These are phyloP conservation scores for Chenopodium quinoa DNA, from an alignment of 148 eudicot genomes.

Conservation along the genomic window DNA sequence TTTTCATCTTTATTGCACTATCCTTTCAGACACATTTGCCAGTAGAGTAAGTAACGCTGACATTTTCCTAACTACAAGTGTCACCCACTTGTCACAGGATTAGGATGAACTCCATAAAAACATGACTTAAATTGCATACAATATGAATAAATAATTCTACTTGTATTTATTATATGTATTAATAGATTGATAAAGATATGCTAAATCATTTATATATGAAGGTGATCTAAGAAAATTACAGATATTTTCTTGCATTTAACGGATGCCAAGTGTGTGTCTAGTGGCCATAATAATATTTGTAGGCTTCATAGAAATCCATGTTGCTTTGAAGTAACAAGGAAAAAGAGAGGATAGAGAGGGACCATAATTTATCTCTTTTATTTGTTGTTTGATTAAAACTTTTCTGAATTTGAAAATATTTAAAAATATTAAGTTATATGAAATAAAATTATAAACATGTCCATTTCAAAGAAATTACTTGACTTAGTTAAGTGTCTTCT, in stretches of 20 bases:
- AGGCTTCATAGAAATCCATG: constrained; percentile 6
- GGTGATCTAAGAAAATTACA: constrained; percentile 7
- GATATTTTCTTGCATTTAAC: neutral
- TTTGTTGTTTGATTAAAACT: neutral
- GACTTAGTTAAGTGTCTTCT: too few species aligned
- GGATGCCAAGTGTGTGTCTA: constrained; percentile 13
- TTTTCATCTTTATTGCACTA: constrained; percentile 9
- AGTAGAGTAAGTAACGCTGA: constrained; percentile 28
- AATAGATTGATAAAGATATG: constrained; percentile 9
- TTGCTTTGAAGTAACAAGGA: constrained; percentile 15
- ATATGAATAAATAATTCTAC: neutral
- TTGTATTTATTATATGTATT: neutral
- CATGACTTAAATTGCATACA: neutral
- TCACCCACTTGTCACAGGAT: constrained; percentile 27
- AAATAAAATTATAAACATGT: too few species aligned
- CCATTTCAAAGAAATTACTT: too few species aligned
- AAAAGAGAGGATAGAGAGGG: neutral
- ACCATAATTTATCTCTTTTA: neutral
- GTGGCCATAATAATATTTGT: neutral
- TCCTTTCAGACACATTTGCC: neutral
- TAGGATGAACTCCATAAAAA: constrained; percentile 16
- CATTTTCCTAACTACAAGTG: constrained; percentile 29
- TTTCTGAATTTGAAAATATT: neutral
- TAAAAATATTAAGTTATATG: too few species aligned
- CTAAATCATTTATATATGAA: neutral